A percentile compares a stretch with the other conserved stretches of the same genome.
phyloP scores from a whole-genome alignment of 108 stramenopile genomes.

The Cyclotella cryptica region DNA sequence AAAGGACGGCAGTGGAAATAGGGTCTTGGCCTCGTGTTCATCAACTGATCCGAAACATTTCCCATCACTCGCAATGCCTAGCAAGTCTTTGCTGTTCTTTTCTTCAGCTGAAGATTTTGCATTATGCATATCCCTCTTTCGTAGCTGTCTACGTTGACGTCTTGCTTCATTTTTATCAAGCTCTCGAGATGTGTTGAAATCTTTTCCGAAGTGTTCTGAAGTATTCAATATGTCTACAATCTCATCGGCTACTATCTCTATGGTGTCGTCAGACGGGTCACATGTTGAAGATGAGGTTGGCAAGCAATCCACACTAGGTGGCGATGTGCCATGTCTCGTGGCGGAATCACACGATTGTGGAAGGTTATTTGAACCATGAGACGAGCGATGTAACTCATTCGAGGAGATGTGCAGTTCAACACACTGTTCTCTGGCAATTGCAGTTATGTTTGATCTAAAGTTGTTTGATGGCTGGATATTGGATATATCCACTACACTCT shows the following conservation, averaged over 20 bases:
- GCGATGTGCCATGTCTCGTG: too few relatives aligned
- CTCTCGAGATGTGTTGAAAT: neutral
- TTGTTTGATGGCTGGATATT: neutral
- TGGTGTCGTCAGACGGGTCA: too few relatives aligned
- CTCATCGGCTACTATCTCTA: neutral
- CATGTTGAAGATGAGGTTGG: too few relatives aligned
- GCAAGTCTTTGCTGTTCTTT: conserved; percentile 14
- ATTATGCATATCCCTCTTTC: conserved; percentile 3
- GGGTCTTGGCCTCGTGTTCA: conserved; percentile 6
- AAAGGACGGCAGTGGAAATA: conserved; percentile 23
- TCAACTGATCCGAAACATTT: conserved; percentile 4
- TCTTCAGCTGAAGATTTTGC: conserved; percentile 3
- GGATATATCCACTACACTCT: neutral
- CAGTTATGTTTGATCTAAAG: neutral
- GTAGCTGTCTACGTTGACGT: conserved; percentile 16
- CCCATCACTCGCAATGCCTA: neutral
- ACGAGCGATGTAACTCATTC: neutral
- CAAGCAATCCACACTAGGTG: too few relatives aligned
- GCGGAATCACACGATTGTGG: too few relatives aligned
- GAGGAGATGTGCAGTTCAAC: conserved; percentile 10
- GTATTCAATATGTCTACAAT: neutral
- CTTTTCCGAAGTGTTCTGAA: neutral
- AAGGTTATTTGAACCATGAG: neutral
- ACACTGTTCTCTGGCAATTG: neutral
- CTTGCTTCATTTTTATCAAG: conserved; percentile 32